Evolutionary conservation across 495 filamentous ascomycete genomes (phyloP).

Genomic region (Tuber microsphaerosporum): DNA sequence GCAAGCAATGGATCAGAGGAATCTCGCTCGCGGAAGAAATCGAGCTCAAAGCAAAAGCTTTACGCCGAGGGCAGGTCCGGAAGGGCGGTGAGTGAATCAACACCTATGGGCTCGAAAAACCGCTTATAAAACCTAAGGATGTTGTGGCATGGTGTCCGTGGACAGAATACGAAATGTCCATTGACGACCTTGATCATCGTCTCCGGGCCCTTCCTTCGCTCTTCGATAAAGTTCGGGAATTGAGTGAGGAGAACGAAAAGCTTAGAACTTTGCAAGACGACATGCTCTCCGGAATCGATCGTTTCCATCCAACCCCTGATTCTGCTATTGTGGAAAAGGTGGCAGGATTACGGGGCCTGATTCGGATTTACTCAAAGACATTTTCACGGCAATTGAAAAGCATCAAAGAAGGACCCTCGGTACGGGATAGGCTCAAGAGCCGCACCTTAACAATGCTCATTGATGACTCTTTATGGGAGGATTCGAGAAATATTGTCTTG

Average conservation of each 20-base stretch:
- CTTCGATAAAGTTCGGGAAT: not conserved
- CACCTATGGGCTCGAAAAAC: not conserved
- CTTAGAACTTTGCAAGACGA: not conserved
- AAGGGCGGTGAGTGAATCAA: not conserved
- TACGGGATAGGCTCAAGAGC: not conserved
- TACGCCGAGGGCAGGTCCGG: not conserved
- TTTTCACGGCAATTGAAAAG: not conserved
- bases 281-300: not conserved
- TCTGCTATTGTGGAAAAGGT: not conserved
- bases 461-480: not conserved
- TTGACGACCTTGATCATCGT: not conserved
- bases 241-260: not conserved
- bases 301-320: not conserved
- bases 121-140: not conserved
- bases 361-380: not conserved
- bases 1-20: not conserved
- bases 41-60: not conserved
- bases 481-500: not conserved
- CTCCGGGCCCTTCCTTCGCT: not conserved
- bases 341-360: not conserved
- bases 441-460: not conserved
- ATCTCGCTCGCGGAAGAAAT: not conserved
- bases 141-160: not conserved
- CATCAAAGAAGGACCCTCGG: not conserved
- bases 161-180: constrained; percentile 1